Conservation (phyloP, 2,329 filamentous ascomycete species). For the Colletotrichum scovillei region DNA sequence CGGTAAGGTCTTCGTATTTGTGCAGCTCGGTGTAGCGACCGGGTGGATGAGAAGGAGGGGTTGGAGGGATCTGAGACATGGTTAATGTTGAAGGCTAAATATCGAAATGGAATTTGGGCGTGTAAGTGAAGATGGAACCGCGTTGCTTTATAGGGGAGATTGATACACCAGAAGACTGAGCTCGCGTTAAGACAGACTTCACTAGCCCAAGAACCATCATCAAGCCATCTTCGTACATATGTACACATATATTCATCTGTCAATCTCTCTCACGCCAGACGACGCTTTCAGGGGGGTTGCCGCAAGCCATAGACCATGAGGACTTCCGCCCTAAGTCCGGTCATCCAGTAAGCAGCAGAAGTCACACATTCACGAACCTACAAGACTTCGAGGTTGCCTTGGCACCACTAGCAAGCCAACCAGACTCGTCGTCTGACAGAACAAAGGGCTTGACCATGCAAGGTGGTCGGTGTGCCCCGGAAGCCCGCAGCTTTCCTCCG, state of each 20-base stretch:
- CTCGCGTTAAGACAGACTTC: neutral
- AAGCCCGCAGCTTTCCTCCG: neutral
- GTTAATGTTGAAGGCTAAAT: neutral
- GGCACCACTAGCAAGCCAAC: neutral
- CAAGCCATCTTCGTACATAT: too few relatives aligned
- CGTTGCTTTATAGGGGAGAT: rapidly evolving
- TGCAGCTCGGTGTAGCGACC: neutral
- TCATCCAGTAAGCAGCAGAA: neutral
- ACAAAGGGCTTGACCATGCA: neutral
- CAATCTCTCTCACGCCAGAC: too few relatives aligned
- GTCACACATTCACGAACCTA: too few relatives aligned
- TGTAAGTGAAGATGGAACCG: too few relatives aligned
- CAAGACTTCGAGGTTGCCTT: neutral
- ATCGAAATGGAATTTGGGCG: too few relatives aligned
- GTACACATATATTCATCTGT: too few relatives aligned
- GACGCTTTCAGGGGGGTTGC: too few relatives aligned
- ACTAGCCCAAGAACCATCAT: neutral
- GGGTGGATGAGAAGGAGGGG: neutral
- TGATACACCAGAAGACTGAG: neutral
- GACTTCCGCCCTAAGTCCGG: neutral
- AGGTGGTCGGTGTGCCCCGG: neutral
- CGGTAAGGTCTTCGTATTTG: conserved; percentile 36
- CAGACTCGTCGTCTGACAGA: neutral
- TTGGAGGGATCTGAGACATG: neutral
- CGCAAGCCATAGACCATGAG: neutral